Percentiles rank a stretch among this genome's conserved stretches.
These are phyloP conservation scores for Paspalum vaginatum DNA, from an alignment of 176 grass and related monocot species.

Conservation along the genomic window DNA sequence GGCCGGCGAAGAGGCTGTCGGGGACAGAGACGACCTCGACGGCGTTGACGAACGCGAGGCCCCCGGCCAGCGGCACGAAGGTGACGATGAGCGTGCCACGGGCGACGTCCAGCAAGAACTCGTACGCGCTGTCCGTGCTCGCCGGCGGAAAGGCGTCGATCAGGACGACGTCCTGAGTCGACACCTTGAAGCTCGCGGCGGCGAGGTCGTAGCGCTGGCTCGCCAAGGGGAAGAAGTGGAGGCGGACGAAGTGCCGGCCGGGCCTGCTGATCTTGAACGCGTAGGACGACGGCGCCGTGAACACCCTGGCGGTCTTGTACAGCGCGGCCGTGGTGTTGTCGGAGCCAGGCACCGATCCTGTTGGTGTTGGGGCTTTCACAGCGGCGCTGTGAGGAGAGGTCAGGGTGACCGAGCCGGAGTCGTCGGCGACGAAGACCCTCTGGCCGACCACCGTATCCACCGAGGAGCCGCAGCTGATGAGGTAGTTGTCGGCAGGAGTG, in stretches of 20 bases:
- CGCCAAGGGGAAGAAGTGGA: conserved; percentile 75
- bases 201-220: conserved; percentile 51
- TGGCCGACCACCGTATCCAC: conserved; percentile 51
- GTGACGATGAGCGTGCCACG: conserved; percentile 62
- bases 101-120: conserved; percentile 59
- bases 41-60: conserved; percentile 78
- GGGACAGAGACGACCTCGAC: conserved; percentile 75
- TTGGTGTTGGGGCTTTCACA: conserved; percentile 30
- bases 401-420: conserved; percentile 43
- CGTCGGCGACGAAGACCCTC: conserved; percentile 61
- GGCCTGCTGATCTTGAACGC: conserved; percentile 56
- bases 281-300: conserved; percentile 74
- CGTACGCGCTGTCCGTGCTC: no score
- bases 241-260: conserved; percentile 80
- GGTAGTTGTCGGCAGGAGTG: conserved; percentile 64
- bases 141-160: no score
- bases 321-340: conserved; percentile 32
- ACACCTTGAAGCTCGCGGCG: conserved; percentile 61
- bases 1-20: conserved; percentile 39
- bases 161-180: conserved; percentile 79
- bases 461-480: conserved; percentile 73
- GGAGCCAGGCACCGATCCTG: conserved; percentile 19
- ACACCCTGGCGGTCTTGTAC: conserved; percentile 71
- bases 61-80: conserved; percentile 62
- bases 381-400: conserved; percentile 46